Percentiles rank a stretch among this genome's conserved stretches.
Evolutionary conservation across 2,329 filamentous ascomycete species (phyloP).

Genomic region (Cadophora sp.): DNA sequence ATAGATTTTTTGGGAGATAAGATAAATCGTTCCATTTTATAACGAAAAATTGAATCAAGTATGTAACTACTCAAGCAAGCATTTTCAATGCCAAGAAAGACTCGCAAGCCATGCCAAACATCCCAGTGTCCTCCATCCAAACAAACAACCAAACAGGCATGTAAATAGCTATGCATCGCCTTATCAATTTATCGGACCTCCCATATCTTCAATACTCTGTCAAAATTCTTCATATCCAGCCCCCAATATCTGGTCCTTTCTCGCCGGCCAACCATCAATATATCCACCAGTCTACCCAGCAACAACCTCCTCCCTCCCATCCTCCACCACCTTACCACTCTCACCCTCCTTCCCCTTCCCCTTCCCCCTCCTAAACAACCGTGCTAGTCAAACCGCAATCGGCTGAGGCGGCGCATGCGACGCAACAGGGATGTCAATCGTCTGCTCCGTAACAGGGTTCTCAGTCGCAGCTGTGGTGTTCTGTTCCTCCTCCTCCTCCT

Average conservation of each 20-base stretch:
- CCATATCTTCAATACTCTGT: not conserved
- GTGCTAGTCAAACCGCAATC: constrained; percentile 29
- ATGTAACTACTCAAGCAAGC: not conserved
- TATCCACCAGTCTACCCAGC: not conserved
- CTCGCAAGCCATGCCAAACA: constrained; percentile 1
- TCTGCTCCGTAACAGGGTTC: constrained; percentile 4
- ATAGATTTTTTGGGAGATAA: no score
- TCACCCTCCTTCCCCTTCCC: not conserved
- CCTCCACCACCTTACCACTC: constrained; percentile 10
- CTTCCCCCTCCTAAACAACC: constrained; percentile 13
- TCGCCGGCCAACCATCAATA: not conserved
- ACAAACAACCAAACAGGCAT: not conserved
- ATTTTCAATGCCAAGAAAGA: not conserved
- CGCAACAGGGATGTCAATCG: constrained; percentile 5
- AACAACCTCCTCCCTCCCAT: no score
- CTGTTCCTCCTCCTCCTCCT: constrained; percentile 18
- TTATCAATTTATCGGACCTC: not conserved
- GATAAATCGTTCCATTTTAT: not conserved
- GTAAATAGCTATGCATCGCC: not conserved
- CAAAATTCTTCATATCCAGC: not conserved
- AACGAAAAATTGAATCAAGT: not conserved
- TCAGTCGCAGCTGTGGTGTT: constrained; percentile 5
- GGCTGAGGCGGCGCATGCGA: constrained; percentile 20
- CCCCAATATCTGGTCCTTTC: not conserved
- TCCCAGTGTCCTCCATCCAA: not conserved